These are phyloP conservation scores for Starmerella ratchasimensis DNA, from an alignment of 805 yeast genomes.

Conservation along the genomic window DNA sequence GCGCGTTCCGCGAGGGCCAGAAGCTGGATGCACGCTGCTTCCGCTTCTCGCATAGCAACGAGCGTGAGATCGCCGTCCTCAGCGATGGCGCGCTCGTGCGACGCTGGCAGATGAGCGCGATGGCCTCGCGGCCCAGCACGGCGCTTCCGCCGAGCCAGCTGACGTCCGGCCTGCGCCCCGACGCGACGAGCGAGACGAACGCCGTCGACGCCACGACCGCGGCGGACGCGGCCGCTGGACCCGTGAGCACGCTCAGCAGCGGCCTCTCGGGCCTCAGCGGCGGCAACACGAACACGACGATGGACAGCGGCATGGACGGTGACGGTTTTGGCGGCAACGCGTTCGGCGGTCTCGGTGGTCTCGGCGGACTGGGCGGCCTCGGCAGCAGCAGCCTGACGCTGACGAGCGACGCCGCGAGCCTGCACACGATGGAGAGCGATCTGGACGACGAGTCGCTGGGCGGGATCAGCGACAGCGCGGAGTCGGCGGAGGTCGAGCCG, in stretches of 20 bases:
- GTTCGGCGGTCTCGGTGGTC: no score
- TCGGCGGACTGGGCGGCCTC: no score
- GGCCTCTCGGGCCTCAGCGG: constrained; percentile 21
- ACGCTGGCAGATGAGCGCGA: constrained; percentile 49
- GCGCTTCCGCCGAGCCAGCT: constrained; percentile 9
- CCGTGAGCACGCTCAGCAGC: background rate
- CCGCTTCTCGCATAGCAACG: constrained; percentile 38
- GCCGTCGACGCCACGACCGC: no score
- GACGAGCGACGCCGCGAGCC: no score
- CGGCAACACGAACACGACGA: background rate
- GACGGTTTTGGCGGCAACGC: no score
- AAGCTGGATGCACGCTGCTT: constrained; percentile 17
- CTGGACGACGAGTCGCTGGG: background rate
- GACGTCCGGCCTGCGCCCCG: constrained; percentile 12
- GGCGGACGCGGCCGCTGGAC: no score
- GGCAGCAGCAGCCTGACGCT: no score
- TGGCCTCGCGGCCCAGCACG: constrained; percentile 3
- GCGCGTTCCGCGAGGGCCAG: constrained; percentile 17
- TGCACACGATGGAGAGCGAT: no score
- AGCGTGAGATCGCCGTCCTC: constrained; percentile 64
- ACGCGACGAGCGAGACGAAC: constrained; percentile 23
- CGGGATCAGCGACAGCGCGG: constrained; percentile 2
- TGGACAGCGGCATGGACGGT: no score
- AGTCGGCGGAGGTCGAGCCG: background rate
- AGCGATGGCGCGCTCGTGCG: constrained; percentile 66